These are phyloP conservation scores for Suhomyces taliae DNA, from an alignment of 1,139 yeast species.

Conservation along the genomic window DNA sequence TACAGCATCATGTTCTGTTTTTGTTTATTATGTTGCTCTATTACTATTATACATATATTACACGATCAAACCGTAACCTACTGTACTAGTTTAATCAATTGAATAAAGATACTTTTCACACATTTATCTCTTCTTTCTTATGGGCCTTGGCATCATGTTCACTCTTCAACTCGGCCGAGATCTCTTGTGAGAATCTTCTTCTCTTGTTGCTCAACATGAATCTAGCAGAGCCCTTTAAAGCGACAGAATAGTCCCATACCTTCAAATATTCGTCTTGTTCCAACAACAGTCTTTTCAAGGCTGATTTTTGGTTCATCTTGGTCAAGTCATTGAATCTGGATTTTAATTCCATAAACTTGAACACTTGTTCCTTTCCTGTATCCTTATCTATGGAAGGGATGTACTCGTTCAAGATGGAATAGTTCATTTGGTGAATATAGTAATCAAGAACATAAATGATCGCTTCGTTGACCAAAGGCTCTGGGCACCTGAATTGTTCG, in stretches of 20 bases:
- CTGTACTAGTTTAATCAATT: too few species aligned
- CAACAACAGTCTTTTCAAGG: slow-evolving; percentile 40
- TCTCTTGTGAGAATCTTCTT: slow-evolving; percentile 31
- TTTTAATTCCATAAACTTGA: slow-evolving; percentile 49
- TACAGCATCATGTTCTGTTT: not conserved
- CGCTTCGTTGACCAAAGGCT: slow-evolving; percentile 57
- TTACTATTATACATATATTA: slow-evolving; percentile 2
- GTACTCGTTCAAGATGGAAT: slow-evolving; percentile 25
- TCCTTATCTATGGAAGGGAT: slow-evolving; percentile 29
- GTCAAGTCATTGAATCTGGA: slow-evolving; percentile 44
- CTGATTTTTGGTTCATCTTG: slow-evolving; percentile 38
- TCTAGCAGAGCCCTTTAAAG: slow-evolving; percentile 50
- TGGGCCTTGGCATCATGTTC: too few species aligned
- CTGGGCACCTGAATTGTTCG: slow-evolving; percentile 49
- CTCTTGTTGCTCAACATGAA: slow-evolving; percentile 55
- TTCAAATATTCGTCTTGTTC: slow-evolving; percentile 49
- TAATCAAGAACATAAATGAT: slow-evolving; percentile 62
- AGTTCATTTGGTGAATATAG: slow-evolving; percentile 52
- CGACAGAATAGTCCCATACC: slow-evolving; percentile 47
- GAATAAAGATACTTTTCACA: too few species aligned
- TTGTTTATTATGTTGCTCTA: not conserved
- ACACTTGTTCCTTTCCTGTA: slow-evolving; percentile 46
- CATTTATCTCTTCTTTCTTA: too few species aligned
- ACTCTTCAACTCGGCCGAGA: not conserved
- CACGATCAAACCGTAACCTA: not conserved